Evolutionary conservation across 176 grass and related monocot species (phyloP), one percentile per base, ranked within the genome.

Genomic region (Phyllostachys edulis): DNA sequence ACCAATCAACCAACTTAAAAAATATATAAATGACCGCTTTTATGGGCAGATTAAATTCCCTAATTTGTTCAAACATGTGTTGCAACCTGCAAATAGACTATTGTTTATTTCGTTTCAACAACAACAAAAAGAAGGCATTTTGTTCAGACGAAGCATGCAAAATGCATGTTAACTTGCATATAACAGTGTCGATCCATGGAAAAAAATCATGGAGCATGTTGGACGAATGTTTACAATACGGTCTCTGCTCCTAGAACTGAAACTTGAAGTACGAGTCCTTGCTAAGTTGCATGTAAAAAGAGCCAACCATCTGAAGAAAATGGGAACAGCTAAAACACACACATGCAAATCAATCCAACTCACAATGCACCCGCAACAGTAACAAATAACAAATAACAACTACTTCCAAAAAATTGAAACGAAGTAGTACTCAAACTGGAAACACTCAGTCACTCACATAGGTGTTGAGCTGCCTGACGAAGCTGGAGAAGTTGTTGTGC

Each of bases 401-500:
- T 32, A 73, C 18, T 73, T 16, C 21, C 57, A 61, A 12, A 3
- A 36, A 52, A 24, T 3, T 61, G 52, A 18, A 56, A 67, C 40
- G 69, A 83, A 65, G 46, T 15, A 73, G 29, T 2, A 27, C 47
- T 3, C 14, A 55, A 57, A 72, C 3, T 27, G 21, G 2, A 23
- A 8, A 8, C 2, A 91, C 94, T 34, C 32, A 34, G 32, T 34
- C 32, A 34, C 32, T 96, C 79, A 96, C 94, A 12, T 96, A 96
- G 40, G 91, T 96, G 73, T 96, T 93, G 80, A 96, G 94, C 84
- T 96, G 94, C 86, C 94, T 80, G 75, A 96, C 93, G 91, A 96
- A 96, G 81, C 94, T 96, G 32, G 94, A 96, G 89, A 96, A 96
- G 85, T 96, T 96, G 87, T 91, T 96, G 86, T 96, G 94, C 88